Percentiles rank a stretch among this genome's conserved stretches.
These are phyloP conservation scores for Nyctanthes arbortristis DNA, from an alignment of 257 asterid species.

Conservation along the genomic window DNA sequence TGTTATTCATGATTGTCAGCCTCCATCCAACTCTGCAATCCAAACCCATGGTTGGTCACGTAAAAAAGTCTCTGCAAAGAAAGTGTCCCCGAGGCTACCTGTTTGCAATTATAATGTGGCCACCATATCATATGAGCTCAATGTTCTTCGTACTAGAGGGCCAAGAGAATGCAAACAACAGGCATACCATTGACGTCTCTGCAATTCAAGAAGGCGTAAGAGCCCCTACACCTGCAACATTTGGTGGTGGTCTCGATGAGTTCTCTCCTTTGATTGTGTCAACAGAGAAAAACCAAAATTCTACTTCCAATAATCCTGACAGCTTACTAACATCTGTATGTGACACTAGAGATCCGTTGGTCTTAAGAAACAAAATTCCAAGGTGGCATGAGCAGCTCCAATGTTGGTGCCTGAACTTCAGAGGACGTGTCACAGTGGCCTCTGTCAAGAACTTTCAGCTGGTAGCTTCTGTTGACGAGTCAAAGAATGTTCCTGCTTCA, in stretches of 20 bases:
- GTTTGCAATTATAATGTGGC: slow-evolving; percentile 50
- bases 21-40: slow-evolving; percentile 38
- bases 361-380: slow-evolving; percentile 56
- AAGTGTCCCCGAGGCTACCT: slow-evolving; percentile 43
- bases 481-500: slow-evolving; percentile 36
- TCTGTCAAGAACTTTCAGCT: slow-evolving; percentile 81
- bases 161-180: slow-evolving; percentile 63
- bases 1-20: slow-evolving; percentile 46
- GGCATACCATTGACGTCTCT: slow-evolving; percentile 49
- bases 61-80: slow-evolving; percentile 43
- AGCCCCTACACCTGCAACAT: slow-evolving; percentile 47
- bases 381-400: slow-evolving; percentile 79
- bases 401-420: slow-evolving; percentile 73
- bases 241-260: slow-evolving; percentile 18
- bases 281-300: slow-evolving; percentile 18
- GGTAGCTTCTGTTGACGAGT: slow-evolving; percentile 43
- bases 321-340: slow-evolving; percentile 20
- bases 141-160: slow-evolving; percentile 73
- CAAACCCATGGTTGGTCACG: slow-evolving; percentile 38
- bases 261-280: slow-evolving; percentile 24
- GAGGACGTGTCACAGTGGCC: no score
- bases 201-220: slow-evolving; percentile 40
- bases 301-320: slow-evolving; percentile 9
- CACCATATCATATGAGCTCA: slow-evolving; percentile 60
- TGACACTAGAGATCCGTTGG: slow-evolving; percentile 36